These are phyloP conservation scores for Pythium pyrilobum DNA, from an alignment of 352 stramenopile species.

Conservation along the genomic window DNA sequence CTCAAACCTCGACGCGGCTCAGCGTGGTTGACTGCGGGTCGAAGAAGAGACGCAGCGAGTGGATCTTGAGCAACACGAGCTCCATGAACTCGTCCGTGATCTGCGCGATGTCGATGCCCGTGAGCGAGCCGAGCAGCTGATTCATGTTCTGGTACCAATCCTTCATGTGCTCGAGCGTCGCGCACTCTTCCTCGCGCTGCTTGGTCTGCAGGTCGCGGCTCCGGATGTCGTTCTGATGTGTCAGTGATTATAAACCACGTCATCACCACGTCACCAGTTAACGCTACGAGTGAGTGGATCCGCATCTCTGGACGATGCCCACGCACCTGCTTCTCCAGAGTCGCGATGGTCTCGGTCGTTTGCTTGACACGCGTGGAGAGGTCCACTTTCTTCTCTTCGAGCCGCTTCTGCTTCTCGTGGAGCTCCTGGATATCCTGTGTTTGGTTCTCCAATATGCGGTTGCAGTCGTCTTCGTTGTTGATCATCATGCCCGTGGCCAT, in stretches of 20 bases:
- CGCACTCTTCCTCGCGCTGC: slow-evolving; percentile 66
- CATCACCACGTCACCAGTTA: background rate
- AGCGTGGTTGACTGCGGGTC: slow-evolving; percentile 46
- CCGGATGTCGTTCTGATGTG: slow-evolving; percentile 45
- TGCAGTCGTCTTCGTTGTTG: slow-evolving; percentile 79
- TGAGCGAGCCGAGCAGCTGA: slow-evolving; percentile 44
- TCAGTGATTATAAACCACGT: background rate
- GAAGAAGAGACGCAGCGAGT: slow-evolving; percentile 56
- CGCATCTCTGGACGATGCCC: background rate
- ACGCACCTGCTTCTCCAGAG: slow-evolving; percentile 48
- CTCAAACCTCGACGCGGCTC: slow-evolving; percentile 49
- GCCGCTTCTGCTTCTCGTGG: slow-evolving; percentile 53
- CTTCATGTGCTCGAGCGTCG: slow-evolving; percentile 68
- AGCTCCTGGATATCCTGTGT: slow-evolving; percentile 71
- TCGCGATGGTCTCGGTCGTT: slow-evolving; percentile 47
- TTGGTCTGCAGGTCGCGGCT: slow-evolving; percentile 71
- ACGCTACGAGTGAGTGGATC: no score
- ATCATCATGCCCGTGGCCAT: slow-evolving; percentile 64
- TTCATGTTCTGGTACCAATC: slow-evolving; percentile 69
- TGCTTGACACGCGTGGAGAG: slow-evolving; percentile 62
- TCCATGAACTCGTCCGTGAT: slow-evolving; percentile 60
- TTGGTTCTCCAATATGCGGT: slow-evolving; percentile 62
- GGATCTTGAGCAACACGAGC: slow-evolving; percentile 42
- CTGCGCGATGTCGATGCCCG: slow-evolving; percentile 48
- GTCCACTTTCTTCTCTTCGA: slow-evolving; percentile 73